Conservation (phyloP, 2,329 filamentous ascomycete species). For the Berkeleyomyces rouxiae region DNA sequence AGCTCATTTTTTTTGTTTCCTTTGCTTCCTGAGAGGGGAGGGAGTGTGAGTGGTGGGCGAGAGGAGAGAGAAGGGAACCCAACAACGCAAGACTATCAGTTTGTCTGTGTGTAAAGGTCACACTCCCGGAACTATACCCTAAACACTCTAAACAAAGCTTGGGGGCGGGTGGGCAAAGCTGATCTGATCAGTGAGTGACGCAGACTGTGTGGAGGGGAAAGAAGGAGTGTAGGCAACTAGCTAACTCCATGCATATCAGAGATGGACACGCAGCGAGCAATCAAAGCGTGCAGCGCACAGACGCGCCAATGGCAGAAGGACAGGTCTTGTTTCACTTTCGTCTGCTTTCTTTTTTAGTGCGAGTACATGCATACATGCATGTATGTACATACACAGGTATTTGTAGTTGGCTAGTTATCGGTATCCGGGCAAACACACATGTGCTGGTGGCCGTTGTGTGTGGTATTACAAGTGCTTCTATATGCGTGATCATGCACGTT, state of each 20-base stretch:
- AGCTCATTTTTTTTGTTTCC: neutral
- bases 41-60: no score
- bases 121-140: neutral
- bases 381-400: no score
- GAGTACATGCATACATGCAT: no score
- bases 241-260: neutral
- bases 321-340: neutral
- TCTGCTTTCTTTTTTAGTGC: neutral
- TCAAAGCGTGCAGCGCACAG: neutral
- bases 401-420: no score
- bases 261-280: neutral
- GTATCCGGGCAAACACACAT: no score
- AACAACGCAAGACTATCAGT: neutral
- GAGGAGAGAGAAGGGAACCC: no score
- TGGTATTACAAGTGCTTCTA: no score
- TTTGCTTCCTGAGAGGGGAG: neutral
- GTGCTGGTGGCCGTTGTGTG: no score
- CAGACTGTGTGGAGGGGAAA: neutral
- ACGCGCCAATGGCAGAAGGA: neutral
- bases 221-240: neutral
- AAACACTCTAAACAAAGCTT: neutral
- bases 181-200: neutral
- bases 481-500: no score
- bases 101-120: neutral
- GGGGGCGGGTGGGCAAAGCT: neutral